phyloP scores from a whole-genome alignment of 2,329 filamentous ascomycete genomes.

The Alternaria triticimaculans region DNA sequence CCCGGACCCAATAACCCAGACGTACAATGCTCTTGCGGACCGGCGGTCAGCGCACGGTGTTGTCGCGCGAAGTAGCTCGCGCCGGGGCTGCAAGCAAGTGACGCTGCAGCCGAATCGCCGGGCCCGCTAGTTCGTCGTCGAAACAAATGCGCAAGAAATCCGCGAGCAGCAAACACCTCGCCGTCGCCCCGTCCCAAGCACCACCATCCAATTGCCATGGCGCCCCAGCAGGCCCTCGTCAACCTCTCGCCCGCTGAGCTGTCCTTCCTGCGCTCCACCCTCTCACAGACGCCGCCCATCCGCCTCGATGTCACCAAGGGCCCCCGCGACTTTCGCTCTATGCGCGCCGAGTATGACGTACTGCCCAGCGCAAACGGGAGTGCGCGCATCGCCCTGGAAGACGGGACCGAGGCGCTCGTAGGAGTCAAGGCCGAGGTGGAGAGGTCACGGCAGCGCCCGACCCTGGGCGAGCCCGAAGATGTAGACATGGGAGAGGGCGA shows the following conservation, averaged over 20 bases:
- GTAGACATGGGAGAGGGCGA: slow-evolving; percentile 51
- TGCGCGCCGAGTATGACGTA: slow-evolving; percentile 89
- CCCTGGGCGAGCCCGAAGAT: slow-evolving; percentile 35
- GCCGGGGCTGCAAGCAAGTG: slow-evolving; percentile 18
- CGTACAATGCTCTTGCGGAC: neutral
- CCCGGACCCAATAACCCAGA: neutral
- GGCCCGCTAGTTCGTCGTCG: slow-evolving; percentile 14
- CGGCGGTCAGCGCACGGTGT: slow-evolving; percentile 32
- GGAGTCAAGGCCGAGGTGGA: slow-evolving; percentile 96
- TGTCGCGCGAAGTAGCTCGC: slow-evolving; percentile 28
- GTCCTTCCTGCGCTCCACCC: slow-evolving; percentile 89
- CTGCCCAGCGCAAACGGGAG: slow-evolving; percentile 90
- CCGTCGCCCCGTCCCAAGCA: slow-evolving; percentile 8
- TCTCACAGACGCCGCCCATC: slow-evolving; percentile 80
- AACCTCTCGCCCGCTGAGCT: slow-evolving; percentile 95
- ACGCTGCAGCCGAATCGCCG: slow-evolving; percentile 28
- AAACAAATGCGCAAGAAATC: slow-evolving; percentile 19
- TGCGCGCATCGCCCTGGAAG: slow-evolving; percentile 90
- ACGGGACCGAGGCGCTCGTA: slow-evolving; percentile 94
- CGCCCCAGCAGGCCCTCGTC: slow-evolving; percentile 59
- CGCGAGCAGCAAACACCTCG: slow-evolving; percentile 12
- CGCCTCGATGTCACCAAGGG: slow-evolving; percentile 71
- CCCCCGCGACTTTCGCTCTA: slow-evolving; percentile 84
- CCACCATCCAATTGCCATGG: slow-evolving; percentile 31
- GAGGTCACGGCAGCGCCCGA: slow-evolving; percentile 60